Evolutionary conservation across 495 filamentous ascomycete genomes (phyloP), one percentile per base, ranked within the genome.

Genomic region (Sporormia fimetaria): DNA sequence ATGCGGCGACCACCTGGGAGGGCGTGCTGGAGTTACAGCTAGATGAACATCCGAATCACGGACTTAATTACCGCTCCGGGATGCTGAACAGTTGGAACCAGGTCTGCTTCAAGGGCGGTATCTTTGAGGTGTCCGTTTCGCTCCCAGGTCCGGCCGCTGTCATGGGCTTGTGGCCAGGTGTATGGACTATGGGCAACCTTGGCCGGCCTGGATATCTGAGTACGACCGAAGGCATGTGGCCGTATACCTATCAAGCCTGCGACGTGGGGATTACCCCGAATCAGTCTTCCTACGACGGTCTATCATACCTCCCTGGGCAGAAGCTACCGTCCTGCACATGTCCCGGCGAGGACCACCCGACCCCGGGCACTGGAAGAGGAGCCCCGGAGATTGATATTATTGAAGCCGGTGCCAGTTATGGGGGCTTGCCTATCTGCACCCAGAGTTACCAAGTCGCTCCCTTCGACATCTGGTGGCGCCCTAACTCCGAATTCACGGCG

Each of bases 81-180:
- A 87, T 86, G 81, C 44, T 86, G n/a, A 80, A 86, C 44, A 80
- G 73, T 22, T 87, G 82, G 81, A 87, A 86, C 57, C 74, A 84
- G 48, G 48, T 85, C 18, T 85, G 81, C 57, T 83, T 85, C 57
- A 82, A 77, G 38, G 81, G 81, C n/a, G 81, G 81, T 11, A 67
- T 76, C 20, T 61, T 85, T 14, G 80, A 87, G 62, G 81, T 81
- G 4, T 81, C 77, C 42, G 68, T 83, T 23, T 87, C 82, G 0
- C 65, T 86, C 5, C 83, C 81, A 3, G 81, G 81, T 11, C 59
- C 67, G 18, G 81, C 80, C 2, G 75, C 80, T 26, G 67, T 72
- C 20, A 64, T 73, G 25, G 80, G 81, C 14, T 78, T 84, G 53
- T 86, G 81, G 81, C 81, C 81, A 34, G 81, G 81, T 44, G 81